Base-by-base conservation (phyloP, 192 early-diverging fungal genomes). In the Borealophlyctis nickersoniae region DNA sequence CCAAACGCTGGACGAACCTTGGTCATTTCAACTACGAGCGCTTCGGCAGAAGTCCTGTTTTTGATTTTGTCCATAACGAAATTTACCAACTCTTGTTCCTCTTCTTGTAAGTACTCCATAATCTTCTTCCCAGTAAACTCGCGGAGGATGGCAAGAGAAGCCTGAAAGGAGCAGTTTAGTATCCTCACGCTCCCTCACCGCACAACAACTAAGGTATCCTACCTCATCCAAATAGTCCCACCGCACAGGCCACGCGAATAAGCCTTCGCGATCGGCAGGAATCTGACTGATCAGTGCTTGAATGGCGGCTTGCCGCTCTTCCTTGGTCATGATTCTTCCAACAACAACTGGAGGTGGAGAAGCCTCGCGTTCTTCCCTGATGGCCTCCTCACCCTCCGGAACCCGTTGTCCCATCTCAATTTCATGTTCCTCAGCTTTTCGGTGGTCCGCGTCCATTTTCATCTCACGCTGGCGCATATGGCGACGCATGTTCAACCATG, bases 161-260 rank as follows among this genome's bases (percentile, higher is more conserved):
- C 39, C 39, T 45, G 39, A 7, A 45, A 45, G 7, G 39, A 45
- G 39, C 7, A 45, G 19, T 19, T 19, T 13, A 45, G 19, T 19
- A 45, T 45, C 39, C 7, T 45, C 19, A 52, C 45, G 48, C 28
- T 32, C 26, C 3, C 57, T 23, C 23, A 36, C 50, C 5, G 31
- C 4, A 71, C 49, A 60, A 7, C 39, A 19, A 7, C 7, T 13
- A 45, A 45, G 19, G 19, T 23, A 57, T 45, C 62, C 71, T 67
- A 89, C 88, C 49, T 87, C 81, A 55, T 89, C 83, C 54, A 92
- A 55, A 58, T 78, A 81, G 29, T 90, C 81, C 92, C 92, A 94
- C 52, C 87, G 81, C 4, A 94, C 76, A 24, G 76, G 67, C 86
- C 87, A 94, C 0, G 56, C 79, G 81, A 82, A 90, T 31, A 94